Evolutionary conservation across 2,329 filamentous ascomycete species (phyloP).

Genomic region (Emergomyces orientalis): DNA sequence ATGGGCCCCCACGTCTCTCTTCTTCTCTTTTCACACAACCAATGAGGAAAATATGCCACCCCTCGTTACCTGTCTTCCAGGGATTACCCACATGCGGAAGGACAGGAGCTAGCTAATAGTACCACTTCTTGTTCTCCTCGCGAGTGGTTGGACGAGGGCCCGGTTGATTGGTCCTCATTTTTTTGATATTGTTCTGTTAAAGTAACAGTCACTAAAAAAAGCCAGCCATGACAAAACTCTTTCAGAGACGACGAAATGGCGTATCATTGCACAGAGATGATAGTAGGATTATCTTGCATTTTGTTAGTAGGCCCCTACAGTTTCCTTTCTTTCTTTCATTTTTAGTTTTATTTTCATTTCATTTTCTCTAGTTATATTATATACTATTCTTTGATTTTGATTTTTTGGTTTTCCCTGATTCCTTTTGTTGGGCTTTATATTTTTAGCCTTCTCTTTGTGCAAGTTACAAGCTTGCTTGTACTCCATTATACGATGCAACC

Average conservation of each 20-base stretch:
- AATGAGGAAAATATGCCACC: neutral
- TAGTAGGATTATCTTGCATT: slow-evolving; percentile 66
- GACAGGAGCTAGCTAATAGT: neutral
- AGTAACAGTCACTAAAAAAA: neutral
- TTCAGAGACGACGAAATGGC: neutral
- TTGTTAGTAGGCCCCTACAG: slow-evolving; percentile 46
- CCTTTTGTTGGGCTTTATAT: neutral
- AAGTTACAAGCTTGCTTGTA: neutral
- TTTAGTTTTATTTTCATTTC: neutral
- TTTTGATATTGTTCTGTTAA: neutral
- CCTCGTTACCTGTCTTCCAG: neutral
- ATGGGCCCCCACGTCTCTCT: neutral
- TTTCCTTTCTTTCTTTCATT: neutral
- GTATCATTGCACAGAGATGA: slow-evolving; percentile 40
- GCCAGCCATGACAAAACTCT: neutral
- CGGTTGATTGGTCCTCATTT: neutral
- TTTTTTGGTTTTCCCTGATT: neutral
- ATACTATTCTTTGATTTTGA: neutral
- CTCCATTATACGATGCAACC: too few species aligned
- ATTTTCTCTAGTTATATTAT: neutral
- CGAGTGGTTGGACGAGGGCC: neutral
- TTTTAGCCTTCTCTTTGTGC: neutral
- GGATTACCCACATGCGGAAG: neutral
- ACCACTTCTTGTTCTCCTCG: neutral
- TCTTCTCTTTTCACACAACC: neutral